phyloP scores from a whole-genome alignment of 306 rosid species.

The Carpinus viminea region DNA sequence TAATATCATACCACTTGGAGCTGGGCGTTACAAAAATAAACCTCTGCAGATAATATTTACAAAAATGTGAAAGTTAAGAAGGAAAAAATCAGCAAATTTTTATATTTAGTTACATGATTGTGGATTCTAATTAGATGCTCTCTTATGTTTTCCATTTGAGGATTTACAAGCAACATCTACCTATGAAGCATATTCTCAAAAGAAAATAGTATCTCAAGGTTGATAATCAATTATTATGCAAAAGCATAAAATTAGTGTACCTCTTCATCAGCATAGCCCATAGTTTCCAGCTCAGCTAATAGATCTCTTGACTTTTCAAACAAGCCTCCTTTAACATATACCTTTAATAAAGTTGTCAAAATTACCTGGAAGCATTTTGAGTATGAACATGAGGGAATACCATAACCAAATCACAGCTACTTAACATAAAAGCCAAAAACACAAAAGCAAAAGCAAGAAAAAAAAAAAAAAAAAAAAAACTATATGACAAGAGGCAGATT shows the following conservation, averaged over 20 bases:
- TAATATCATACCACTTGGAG: too few species aligned
- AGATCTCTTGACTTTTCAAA: constrained; percentile 81
- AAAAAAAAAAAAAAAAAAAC: background rate
- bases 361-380: constrained; percentile 60
- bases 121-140: background rate
- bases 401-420: background rate
- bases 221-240: constrained; percentile 2
- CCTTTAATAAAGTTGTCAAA: constrained; percentile 89
- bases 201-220: background rate
- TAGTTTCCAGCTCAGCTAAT: constrained; percentile 61
- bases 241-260: constrained; percentile 35
- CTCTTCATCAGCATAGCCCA: constrained; percentile 90
- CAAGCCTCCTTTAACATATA: constrained; percentile 87
- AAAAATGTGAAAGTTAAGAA: background rate
- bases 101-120: background rate
- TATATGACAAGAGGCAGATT: background rate
- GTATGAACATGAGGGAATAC: constrained; percentile 6
- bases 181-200: background rate
- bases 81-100: background rate
- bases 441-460: background rate
- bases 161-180: background rate
- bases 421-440: background rate
- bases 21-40: background rate
- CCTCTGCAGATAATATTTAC: background rate
- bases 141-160: background rate